A percentile compares a stretch with the other conserved stretches of the same genome.
phyloP scores from a whole-genome alignment of 768 basidiomycete genomes.

The Tulasnella sp. region DNA sequence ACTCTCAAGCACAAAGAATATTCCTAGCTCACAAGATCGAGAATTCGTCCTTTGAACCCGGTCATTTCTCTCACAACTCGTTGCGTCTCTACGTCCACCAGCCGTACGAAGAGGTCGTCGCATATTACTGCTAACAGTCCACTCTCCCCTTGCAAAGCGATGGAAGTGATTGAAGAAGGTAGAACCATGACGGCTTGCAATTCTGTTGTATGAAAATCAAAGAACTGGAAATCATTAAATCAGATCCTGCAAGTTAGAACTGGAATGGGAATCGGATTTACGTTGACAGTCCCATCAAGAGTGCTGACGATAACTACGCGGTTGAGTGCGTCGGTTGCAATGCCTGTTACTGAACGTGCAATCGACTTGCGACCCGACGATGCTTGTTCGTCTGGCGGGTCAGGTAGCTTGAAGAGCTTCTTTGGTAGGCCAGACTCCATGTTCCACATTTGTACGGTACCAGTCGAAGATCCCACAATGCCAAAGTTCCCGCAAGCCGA shows the following conservation, averaged over 20 bases:
- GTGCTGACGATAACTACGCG: conserved; percentile 76
- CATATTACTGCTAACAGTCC: conserved; percentile 77
- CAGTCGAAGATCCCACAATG: conserved; percentile 74
- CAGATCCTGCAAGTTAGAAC: background rate
- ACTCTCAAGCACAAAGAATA: conserved; percentile 12
- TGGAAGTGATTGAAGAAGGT: conserved; percentile 63
- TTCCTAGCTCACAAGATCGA: conserved; percentile 67
- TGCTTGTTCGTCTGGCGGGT: background rate
- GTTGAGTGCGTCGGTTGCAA: conserved; percentile 85
- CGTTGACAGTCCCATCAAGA: conserved; percentile 83
- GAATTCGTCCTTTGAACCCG: conserved; percentile 76
- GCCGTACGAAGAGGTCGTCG: conserved; percentile 78
- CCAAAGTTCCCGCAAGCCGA: conserved; percentile 96
- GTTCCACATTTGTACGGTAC: conserved; percentile 87
- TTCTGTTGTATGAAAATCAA: conserved; percentile 86
- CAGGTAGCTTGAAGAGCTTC: conserved; percentile 59
- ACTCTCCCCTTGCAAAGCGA: conserved; percentile 77
- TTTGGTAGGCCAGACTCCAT: conserved; percentile 90
- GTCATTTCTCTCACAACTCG: conserved; percentile 83
- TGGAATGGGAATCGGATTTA: conserved; percentile 35
- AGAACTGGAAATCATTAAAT: conserved; percentile 64
- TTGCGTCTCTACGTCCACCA: conserved; percentile 88
- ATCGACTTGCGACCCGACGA: conserved; percentile 35
- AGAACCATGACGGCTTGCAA: conserved; percentile 64
- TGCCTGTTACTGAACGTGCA: conserved; percentile 66